Percentiles rank a stretch among this genome's conserved stretches.
Conservation (phyloP, 805 yeast species). For the Ogataea pini region DNA sequence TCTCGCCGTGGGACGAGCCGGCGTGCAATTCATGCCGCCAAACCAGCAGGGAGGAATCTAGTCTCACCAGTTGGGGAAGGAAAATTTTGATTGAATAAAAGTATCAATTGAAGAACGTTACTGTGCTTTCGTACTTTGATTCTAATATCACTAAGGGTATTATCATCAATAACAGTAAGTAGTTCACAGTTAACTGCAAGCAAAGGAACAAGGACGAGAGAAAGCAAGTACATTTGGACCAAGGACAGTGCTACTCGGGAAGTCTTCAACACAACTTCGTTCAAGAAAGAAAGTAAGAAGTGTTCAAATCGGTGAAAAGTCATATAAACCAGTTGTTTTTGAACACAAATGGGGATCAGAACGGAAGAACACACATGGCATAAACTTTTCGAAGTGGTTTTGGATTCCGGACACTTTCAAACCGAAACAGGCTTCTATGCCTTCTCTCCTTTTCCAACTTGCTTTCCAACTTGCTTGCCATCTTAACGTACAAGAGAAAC, state of each 20-base stretch:
- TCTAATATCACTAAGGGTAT: conserved; percentile 12
- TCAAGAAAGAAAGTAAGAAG: neutral
- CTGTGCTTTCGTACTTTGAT: conserved; percentile 3
- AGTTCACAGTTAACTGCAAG: neutral
- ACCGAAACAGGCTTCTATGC: neutral
- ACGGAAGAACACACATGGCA: neutral
- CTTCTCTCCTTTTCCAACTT: neutral
- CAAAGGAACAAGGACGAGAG: neutral
- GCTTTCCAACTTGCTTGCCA: neutral
- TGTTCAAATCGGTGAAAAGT: neutral
- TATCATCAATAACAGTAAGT: conserved; percentile 16
- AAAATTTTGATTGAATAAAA: conserved; percentile 9
- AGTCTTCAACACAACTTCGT: neutral
- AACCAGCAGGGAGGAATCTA: neutral
- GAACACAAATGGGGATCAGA: neutral
- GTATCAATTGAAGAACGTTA: neutral
- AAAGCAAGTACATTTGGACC: neutral
- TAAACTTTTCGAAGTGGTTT: neutral
- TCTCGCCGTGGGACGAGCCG: neutral
- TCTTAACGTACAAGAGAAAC: neutral
- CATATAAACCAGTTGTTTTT: neutral
- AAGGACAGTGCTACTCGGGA: neutral
- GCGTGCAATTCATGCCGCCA: conserved; percentile 2
- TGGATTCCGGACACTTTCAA: neutral
- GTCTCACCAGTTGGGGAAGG: conserved; percentile 6